Evolutionary conservation across 305 asterid genomes (phyloP).

Genomic region (Ilex paraguariensis): DNA sequence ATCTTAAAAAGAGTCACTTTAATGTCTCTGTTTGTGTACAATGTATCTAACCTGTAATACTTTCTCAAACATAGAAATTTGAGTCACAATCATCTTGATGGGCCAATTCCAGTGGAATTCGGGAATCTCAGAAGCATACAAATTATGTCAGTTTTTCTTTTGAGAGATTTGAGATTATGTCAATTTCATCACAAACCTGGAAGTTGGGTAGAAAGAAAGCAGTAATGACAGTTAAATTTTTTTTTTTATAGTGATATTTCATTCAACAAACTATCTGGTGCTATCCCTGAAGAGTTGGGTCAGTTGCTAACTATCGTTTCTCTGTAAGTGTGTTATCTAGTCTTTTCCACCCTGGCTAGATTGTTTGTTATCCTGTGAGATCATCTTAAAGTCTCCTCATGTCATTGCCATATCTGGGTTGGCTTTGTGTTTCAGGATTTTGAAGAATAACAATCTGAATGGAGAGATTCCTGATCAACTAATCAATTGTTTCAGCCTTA

Average conservation of each 20-base stretch:
- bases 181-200: no score
- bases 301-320: conserved; percentile 80
- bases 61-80: conserved; percentile 51
- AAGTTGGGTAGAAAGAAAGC: no score
- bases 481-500: conserved; percentile 81
- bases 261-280: conserved; percentile 58
- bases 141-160: conserved; percentile 49
- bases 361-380: neutral
- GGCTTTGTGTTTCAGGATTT: conserved; percentile 31
- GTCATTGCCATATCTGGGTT: no score
- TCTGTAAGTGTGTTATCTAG: conserved; percentile 45
- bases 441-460: conserved; percentile 58
- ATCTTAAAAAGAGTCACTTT: neutral
- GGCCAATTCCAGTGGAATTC: conserved; percentile 72
- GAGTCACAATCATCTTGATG: conserved; percentile 66
- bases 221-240: neutral
- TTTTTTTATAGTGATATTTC: conserved; percentile 65
- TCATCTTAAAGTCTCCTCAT: no score
- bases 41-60: neutral
- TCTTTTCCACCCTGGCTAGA: neutral
- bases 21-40: no score
- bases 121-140: conserved; percentile 82
- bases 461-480: conserved; percentile 83
- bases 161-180: neutral
- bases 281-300: conserved; percentile 79